Base-by-base conservation (phyloP, 441 rosid genomes). In the Aleurites moluccanus region DNA sequence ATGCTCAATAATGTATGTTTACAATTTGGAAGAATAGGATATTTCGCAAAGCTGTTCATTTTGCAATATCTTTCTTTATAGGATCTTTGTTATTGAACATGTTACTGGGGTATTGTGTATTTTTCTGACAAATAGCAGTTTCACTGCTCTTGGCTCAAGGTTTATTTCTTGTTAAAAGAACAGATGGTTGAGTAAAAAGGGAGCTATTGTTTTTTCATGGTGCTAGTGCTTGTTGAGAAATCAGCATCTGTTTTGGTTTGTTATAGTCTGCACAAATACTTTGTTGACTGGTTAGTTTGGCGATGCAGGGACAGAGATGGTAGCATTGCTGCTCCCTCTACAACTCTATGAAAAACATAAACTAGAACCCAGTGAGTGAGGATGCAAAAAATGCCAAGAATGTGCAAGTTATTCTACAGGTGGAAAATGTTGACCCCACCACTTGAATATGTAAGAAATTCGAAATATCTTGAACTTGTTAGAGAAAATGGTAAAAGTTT, bases 251-350 rank as follows among this genome's bases (percentile, higher is more conserved):
- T 13, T 68, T 72, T 65, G 27, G 47, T 70, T 77, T 10, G 81
- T 67, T 61, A 86, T n/a, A 0, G 82, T 84, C 74, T 83, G 81
- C 67, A 73, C 85, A 30, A 83, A 65, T n/a, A 61, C 85, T 52
- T 75, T 75, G 49, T 50, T 63, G 47, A 75, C 79, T 57, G 82
- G 73, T 71, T 79, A 69, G 69, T 20, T 79, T 16, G 83, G 49
- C 52, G 81, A 64, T 59, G 79, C 68, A 6, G 80, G 25, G 16
- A 40, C 57, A n/a, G 75, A 23, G n/a, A 40, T 52, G 16, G 61
- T 72, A 27, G 62, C 64, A 14, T 47, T 63, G 42, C 74, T 72
- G 69, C 65, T 80, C 25, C 74, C 81, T 66, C 44, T 75, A 35
- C 68, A 44, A 49, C 69, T 74, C 88, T 83, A 49, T n/a, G 13